Evolutionary conservation across 345 rosid species (phyloP).

Genomic region (Rhodamnia argentea): DNA sequence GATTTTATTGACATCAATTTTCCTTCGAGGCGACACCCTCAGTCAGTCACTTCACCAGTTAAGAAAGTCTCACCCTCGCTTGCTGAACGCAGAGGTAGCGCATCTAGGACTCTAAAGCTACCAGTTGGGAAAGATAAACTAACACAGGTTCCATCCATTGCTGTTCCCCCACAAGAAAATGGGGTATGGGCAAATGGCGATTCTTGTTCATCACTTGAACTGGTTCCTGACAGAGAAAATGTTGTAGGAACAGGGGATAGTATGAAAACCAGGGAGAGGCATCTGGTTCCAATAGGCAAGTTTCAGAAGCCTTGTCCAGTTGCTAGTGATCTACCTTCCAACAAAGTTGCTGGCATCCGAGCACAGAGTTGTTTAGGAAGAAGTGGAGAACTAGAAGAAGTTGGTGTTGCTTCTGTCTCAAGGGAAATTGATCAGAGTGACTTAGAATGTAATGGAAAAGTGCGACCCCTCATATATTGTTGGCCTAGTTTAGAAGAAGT

Average conservation of each 20-base stretch:
- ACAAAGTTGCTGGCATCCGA: conserved; percentile 20
- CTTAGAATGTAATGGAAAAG: conserved; percentile 8
- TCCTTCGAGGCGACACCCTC: conserved; percentile 18
- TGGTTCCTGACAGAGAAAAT: conserved; percentile 36
- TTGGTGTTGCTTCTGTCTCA: conserved; percentile 1
- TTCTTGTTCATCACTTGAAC: conserved; percentile 23
- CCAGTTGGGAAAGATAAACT: conserved; percentile 41
- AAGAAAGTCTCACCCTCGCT: conserved; percentile 60
- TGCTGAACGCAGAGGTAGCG: conserved; percentile 80
- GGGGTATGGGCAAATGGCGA: conserved; percentile 10
- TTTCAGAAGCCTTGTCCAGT: conserved; percentile 17
- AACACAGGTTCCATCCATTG: conserved; percentile 7
- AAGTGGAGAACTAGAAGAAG: conserved; percentile 11
- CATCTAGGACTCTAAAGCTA: conserved; percentile 61
- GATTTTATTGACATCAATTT: conserved; percentile 21
- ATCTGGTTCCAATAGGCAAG: conserved; percentile 14
- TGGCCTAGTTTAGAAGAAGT: conserved; percentile 77
- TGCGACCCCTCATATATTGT: conserved; percentile 34
- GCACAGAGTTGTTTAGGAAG: conserved; percentile 5
- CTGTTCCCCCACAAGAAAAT: conserved; percentile 18
- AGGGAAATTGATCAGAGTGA: conserved; percentile 10
- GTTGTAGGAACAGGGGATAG: conserved; percentile 34
- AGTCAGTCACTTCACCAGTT: conserved; percentile 17
- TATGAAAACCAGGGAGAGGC: conserved; percentile 21
- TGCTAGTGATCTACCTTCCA: conserved; percentile 9